Percentiles rank a stretch among this genome's conserved stretches.
Conservation (phyloP, 2,329 filamentous ascomycete species). For the Podosphaera fusca region DNA sequence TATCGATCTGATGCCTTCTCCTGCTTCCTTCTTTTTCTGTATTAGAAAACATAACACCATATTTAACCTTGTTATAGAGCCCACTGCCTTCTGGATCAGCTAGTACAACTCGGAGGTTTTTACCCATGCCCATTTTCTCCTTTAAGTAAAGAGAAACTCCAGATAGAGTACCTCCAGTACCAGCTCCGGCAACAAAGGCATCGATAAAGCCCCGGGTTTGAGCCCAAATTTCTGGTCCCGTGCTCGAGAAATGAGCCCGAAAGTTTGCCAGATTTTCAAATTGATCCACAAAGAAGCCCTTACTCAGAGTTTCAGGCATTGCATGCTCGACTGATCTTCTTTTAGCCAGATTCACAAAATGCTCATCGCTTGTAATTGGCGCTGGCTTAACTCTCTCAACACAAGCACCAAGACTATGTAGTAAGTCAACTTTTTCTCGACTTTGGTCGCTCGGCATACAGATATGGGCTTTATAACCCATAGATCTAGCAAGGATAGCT, state of each 20-base stretch:
- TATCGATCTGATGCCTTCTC: conserved; percentile 76
- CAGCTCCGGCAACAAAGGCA: conserved; percentile 81
- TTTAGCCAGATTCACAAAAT: conserved; percentile 85
- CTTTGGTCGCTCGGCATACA: conserved; percentile 92
- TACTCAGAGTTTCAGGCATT: conserved; percentile 32
- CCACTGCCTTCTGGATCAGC: conserved; percentile 90
- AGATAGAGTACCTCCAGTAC: conserved; percentile 81
- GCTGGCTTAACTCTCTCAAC: conserved; percentile 80
- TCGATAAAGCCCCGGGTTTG: conserved; percentile 57
- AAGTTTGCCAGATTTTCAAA: conserved; percentile 87
- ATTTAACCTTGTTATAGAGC: conserved; percentile 72
- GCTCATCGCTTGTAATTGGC: conserved; percentile 75
- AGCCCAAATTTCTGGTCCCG: conserved; percentile 69
- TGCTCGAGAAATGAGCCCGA: conserved; percentile 57
- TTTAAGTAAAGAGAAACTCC: conserved; percentile 73
- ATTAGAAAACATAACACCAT: conserved; percentile 84
- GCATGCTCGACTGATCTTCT: conserved; percentile 56
- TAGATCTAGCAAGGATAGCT: conserved; percentile 65
- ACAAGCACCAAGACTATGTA: conserved; percentile 72
- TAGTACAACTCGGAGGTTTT: conserved; percentile 43
- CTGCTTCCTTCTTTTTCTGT: conserved; percentile 83
- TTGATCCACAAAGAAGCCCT: conserved; percentile 86
- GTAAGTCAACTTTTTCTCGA: conserved; percentile 67
- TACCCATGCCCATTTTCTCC: conserved; percentile 21
- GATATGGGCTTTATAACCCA: conserved; percentile 81